These are phyloP conservation scores for Glycyrrhiza uralensis DNA, from an alignment of 306 rosid genomes.

Conservation along the genomic window DNA sequence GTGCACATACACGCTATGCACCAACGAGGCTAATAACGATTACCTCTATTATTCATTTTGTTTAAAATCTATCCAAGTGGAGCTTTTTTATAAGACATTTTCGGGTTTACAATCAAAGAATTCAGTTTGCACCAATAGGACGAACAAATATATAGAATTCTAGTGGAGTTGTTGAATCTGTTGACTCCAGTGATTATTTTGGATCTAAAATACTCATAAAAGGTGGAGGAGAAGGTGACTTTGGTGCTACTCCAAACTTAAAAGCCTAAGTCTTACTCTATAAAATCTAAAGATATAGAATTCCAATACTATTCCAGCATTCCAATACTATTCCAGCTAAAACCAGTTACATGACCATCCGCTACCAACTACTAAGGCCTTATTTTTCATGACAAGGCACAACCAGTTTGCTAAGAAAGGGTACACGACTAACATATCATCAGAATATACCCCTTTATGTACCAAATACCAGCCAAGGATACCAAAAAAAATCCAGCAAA, in stretches of 20 bases:
- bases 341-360: background rate
- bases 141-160: constrained; percentile 17
- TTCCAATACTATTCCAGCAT: no score
- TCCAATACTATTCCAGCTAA: background rate
- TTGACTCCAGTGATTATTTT: background rate
- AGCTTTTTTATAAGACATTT: background rate
- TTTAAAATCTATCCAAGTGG: background rate
- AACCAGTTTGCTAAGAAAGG: background rate
- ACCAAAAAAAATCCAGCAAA: no score
- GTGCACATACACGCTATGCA: no score
- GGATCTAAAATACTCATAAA: constrained; percentile 2
- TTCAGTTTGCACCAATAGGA: constrained; percentile 11
- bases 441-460: no score
- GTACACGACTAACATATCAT: no score
- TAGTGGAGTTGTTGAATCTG: constrained; percentile 11
- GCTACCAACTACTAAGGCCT: background rate
- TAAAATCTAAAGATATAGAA: background rate
- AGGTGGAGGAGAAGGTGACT: background rate
- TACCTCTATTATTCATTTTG: background rate
- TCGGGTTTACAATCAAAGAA: background rate
- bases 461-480: no score
- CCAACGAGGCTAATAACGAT: no score
- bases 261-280: background rate
- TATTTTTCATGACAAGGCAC: background rate
- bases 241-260: constrained; percentile 20